Evolutionary conservation across 352 stramenopile genomes (phyloP), one percentile per base, ranked within the genome.

Genomic region (Discostella stelligera): DNA sequence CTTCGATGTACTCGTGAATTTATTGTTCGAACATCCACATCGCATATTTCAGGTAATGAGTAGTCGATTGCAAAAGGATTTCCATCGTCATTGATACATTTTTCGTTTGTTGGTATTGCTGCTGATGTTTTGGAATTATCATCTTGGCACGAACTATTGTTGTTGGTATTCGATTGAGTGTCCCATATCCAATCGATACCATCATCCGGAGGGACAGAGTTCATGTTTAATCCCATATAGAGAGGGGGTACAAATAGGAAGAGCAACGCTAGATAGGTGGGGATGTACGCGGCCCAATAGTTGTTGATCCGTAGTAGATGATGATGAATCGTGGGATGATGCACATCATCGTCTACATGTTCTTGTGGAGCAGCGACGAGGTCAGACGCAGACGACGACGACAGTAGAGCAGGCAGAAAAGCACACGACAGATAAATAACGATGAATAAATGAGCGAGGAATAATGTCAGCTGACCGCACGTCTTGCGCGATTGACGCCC

Each of bases 151-250:
- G 16, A 55, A 25, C 50, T 39, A 50, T 54, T 23, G 18, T 58
- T 25, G 18, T 16, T 23, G 18, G 25, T 32, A 53, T 65, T 62
- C 21, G 74, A 76, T 44, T 48, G 53, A 30, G 75, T 78, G 56
- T 83, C 75, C 75, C 75, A 83, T 70, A 79, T 71, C 50, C 25
- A 21, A 69, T 72, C 48, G 20, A 75, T 66, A 39, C 58, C 44
- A 61, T 79, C 67, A 7, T 60, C 68, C 21, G 44, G 16, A 39
- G 68, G 68, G 37, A 59, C 41, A 7, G 63, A 69, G 25, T 66
- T 27, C 75, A 79, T 79, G 53, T 79, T 83, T 50, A 79, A 48
- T 4, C 68, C 75, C 75, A 83, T 83, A 64, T 79, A 83, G 7
- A 79, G 37, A 44, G 78, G 32, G 3, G 75, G 75, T 21, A 53